Conservation (phyloP, 1,284 basidiomycete genomes). For the Boletellus dicymbophilus region DNA sequence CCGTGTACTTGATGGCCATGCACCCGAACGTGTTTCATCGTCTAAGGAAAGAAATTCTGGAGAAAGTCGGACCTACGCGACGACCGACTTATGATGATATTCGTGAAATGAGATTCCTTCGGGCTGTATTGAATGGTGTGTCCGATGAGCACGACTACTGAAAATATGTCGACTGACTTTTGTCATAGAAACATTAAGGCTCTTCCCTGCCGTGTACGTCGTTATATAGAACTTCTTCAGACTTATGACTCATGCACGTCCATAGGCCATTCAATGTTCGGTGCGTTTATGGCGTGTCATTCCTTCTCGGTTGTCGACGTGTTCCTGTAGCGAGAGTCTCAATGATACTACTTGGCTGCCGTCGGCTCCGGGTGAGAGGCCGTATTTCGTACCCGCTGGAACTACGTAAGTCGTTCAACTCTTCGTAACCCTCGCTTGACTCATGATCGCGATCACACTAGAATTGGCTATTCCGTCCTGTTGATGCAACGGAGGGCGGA, state of each 20-base stretch:
- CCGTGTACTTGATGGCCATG: constrained; percentile 54
- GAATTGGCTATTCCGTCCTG: constrained; percentile 53
- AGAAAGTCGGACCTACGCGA: constrained; percentile 44
- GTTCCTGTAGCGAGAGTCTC: constrained; percentile 34
- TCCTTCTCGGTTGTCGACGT: constrained; percentile 1
- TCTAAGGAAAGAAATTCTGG: constrained; percentile 56
- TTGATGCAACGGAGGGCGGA: constrained; percentile 64
- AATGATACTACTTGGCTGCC: constrained; percentile 47
- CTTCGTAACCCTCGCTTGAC: neutral
- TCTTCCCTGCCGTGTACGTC: constrained; percentile 61
- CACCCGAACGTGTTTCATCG: constrained; percentile 46
- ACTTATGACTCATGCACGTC: no score
- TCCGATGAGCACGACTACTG: neutral
- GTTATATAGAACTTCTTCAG: neutral
- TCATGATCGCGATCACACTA: constrained; percentile 18
- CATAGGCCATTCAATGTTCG: constrained; percentile 51
- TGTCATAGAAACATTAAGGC: constrained; percentile 54
- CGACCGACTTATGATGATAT: constrained; percentile 56
- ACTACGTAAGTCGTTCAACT: constrained; percentile 41
- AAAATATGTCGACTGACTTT: neutral
- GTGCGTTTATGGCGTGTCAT: constrained; percentile 20
- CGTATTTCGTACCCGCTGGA: constrained; percentile 53
- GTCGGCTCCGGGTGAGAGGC: constrained; percentile 43
- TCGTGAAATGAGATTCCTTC: constrained; percentile 55
- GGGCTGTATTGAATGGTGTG: constrained; percentile 62